Conservation (phyloP, 1,139 yeast genomes). For the Sugiyamaella novakii region DNA sequence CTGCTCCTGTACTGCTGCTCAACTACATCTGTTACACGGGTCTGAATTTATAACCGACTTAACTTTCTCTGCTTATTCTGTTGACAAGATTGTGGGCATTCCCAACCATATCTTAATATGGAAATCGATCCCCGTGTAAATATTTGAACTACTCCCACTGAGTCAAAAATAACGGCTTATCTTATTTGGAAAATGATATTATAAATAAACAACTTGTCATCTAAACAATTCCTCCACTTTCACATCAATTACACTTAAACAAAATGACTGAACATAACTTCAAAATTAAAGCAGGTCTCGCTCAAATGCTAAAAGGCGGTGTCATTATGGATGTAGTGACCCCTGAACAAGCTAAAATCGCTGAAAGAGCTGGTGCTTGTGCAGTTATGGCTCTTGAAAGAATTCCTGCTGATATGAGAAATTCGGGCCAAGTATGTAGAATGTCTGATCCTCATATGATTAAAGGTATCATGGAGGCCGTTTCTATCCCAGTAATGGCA, state of each 20-base stretch:
- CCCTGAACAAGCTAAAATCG: slow-evolving; percentile 64
- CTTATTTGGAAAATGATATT: too few species aligned
- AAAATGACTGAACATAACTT: slow-evolving; percentile 39
- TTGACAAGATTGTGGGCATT: too few species aligned
- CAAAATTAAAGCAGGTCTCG: slow-evolving; percentile 76
- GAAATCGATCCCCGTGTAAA: too few species aligned
- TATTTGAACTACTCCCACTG: too few species aligned
- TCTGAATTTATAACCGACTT: too few species aligned
- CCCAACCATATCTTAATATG: too few species aligned
- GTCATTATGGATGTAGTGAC: slow-evolving; percentile 65
- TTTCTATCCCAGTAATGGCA: slow-evolving; percentile 68
- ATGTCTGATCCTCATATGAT: slow-evolving; percentile 89
- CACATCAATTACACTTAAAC: not conserved
- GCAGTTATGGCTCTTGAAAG: slow-evolving; percentile 90
- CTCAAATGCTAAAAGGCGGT: slow-evolving; percentile 84
- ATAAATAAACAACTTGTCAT: not conserved
- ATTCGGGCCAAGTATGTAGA: slow-evolving; percentile 80
- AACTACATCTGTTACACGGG: too few species aligned
- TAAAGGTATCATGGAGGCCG: slow-evolving; percentile 68
- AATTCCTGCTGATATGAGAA: slow-evolving; percentile 86
- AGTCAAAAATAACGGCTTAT: too few species aligned
- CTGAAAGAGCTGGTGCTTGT: slow-evolving; percentile 85
- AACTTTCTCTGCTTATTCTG: too few species aligned
- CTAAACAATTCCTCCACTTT: not conserved
- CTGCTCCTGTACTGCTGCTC: too few species aligned